Evolutionary conservation across 345 rosid genomes (phyloP).

Genomic region (Sapria himalayana): DNA sequence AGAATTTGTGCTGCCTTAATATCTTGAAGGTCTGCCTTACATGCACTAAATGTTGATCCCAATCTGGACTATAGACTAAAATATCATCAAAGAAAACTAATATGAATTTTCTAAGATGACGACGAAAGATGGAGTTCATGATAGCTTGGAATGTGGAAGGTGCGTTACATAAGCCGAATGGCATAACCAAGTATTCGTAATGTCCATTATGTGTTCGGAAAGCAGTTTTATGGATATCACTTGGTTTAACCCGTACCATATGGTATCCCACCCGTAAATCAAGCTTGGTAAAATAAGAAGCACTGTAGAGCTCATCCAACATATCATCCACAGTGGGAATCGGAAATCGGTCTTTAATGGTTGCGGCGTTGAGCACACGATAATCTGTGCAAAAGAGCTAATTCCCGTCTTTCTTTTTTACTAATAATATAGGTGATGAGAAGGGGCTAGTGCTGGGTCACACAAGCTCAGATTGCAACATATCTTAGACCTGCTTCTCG

Average conservation of each 20-base stretch:
- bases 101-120: too few species aligned
- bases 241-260: background rate
- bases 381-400: background rate
- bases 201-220: background rate
- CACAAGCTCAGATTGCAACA: background rate
- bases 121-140: too few species aligned
- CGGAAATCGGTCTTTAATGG: background rate
- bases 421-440: slow-evolving; percentile 1
- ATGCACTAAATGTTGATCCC: background rate
- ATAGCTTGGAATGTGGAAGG: too few species aligned
- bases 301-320: background rate
- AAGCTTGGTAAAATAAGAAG: background rate
- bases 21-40: background rate
- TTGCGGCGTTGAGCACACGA: background rate
- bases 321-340: slow-evolving; percentile 2
- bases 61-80: background rate
- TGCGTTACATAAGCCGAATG: background rate
- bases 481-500: too few species aligned
- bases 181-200: background rate
- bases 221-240: background rate
- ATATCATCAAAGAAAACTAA: background rate
- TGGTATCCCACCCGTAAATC: background rate
- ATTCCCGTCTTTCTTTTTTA: background rate
- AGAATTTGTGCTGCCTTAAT: background rate
- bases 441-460: slow-evolving; percentile 3